These are phyloP conservation scores for Serendipita vermifera DNA, from an alignment of 768 basidiomycete genomes.

Conservation along the genomic window DNA sequence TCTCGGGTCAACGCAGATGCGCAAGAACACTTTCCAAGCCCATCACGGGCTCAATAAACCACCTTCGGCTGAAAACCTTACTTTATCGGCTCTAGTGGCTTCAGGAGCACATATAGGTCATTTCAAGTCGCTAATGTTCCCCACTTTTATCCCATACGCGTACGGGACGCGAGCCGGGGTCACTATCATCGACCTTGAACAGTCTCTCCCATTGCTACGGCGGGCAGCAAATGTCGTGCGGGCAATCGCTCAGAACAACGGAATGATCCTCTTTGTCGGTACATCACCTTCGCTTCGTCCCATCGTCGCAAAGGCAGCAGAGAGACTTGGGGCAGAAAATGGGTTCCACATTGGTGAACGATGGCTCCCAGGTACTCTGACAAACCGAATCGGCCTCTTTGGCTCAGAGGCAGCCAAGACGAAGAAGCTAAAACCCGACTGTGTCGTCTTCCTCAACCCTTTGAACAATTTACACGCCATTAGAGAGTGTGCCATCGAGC, in stretches of 20 bases:
- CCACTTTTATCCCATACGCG: slow-evolving; percentile 81
- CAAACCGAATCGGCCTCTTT: slow-evolving; percentile 69
- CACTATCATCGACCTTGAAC: slow-evolving; percentile 89
- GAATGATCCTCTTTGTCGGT: slow-evolving; percentile 82
- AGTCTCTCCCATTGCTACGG: slow-evolving; percentile 80
- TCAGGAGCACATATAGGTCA: slow-evolving; percentile 93
- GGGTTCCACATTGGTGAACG: slow-evolving; percentile 76
- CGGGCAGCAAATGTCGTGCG: slow-evolving; percentile 82
- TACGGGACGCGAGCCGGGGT: slow-evolving; percentile 85
- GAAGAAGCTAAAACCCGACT: slow-evolving; percentile 61
- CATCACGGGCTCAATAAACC: slow-evolving; percentile 58
- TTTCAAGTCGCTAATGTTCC: slow-evolving; percentile 67
- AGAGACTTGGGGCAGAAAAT: slow-evolving; percentile 54
- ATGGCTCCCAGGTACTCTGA: slow-evolving; percentile 93
- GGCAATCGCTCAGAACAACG: slow-evolving; percentile 65
- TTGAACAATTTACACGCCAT: slow-evolving; percentile 73
- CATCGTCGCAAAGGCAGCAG: slow-evolving; percentile 63
- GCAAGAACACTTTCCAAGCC: slow-evolving; percentile 57
- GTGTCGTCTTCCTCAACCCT: slow-evolving; percentile 86
- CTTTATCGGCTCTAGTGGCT: slow-evolving; percentile 81
- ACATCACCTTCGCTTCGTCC: slow-evolving; percentile 67
- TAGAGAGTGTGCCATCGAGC: slow-evolving; percentile 76
- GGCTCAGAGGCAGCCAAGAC: slow-evolving; percentile 40
- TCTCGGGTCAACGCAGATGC: slow-evolving; percentile 67
- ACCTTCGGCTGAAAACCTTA: slow-evolving; percentile 43